phyloP scores from a whole-genome alignment of 2,329 filamentous ascomycete genomes.

The Neonectria sp. region DNA sequence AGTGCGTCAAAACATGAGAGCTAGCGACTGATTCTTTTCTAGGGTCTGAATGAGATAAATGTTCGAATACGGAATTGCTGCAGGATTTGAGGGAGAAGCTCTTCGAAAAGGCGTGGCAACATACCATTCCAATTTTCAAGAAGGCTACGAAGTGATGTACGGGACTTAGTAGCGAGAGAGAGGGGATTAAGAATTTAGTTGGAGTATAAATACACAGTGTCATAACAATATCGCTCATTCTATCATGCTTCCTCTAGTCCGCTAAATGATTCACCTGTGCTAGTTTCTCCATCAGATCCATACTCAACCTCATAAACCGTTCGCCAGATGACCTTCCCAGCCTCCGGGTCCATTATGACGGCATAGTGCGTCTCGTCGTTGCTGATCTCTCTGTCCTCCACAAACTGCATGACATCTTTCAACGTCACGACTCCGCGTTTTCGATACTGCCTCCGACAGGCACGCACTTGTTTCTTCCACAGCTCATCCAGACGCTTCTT shows the following conservation, averaged over 20 bases:
- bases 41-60: no score
- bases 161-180: no score
- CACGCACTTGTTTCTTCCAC: constrained; percentile 31
- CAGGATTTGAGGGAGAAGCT: no score
- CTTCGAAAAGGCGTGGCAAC: no score
- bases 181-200: no score
- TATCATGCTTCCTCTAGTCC: neutral
- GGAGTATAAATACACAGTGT: no score
- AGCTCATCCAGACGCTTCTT: constrained; percentile 40
- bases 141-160: no score
- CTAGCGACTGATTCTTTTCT: no score
- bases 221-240: neutral
- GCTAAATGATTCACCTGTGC: neutral
- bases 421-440: constrained; percentile 20
- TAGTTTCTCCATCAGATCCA: neutral
- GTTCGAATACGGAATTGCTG: no score
- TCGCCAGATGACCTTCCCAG: constrained; percentile 60
- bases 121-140: no score
- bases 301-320: constrained; percentile 39
- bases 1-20: no score
- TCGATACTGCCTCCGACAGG: constrained; percentile 10
- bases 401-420: constrained; percentile 44
- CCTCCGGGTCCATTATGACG: constrained; percentile 62
- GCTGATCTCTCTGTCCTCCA: constrained; percentile 45
- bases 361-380: constrained; percentile 53